These are phyloP conservation scores for Voacanga thouarsii DNA, from an alignment of 257 asterid species.

Conservation along the genomic window DNA sequence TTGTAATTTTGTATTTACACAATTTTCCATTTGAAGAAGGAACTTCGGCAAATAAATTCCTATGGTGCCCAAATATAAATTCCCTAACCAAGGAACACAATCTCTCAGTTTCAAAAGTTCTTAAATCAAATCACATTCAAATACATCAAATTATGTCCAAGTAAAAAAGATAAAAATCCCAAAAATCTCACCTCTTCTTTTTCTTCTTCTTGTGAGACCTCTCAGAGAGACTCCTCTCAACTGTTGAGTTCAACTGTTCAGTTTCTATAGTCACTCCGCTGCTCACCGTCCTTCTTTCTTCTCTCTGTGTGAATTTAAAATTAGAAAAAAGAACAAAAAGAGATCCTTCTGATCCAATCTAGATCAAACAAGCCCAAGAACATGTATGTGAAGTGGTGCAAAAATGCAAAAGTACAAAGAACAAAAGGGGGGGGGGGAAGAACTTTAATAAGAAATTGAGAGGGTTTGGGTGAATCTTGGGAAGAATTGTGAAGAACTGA, in stretches of 20 bases:
- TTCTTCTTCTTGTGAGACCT: slow-evolving; percentile 11
- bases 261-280: slow-evolving; percentile 12
- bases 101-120: too few species aligned
- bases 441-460: slow-evolving; percentile 18
- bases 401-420: slow-evolving; percentile 21
- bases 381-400: slow-evolving; percentile 44
- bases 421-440: slow-evolving; percentile 10
- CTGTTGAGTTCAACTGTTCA: slow-evolving; percentile 27
- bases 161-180: neutral
- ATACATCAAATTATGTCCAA: too few species aligned
- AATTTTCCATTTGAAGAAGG: too few species aligned
- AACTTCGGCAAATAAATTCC: too few species aligned
- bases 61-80: too few species aligned
- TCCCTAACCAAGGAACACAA: too few species aligned
- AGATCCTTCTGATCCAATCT: slow-evolving; percentile 58
- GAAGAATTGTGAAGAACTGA: slow-evolving; percentile 18
- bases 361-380: slow-evolving; percentile 51
- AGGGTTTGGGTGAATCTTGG: slow-evolving; percentile 23
- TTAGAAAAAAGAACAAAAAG: slow-evolving; percentile 17
- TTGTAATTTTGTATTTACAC: too few species aligned
- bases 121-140: too few species aligned
- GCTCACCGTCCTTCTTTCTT: slow-evolving; percentile 11
- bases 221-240: slow-evolving; percentile 16
- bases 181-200: slow-evolving; percentile 37
- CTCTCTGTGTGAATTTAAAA: slow-evolving; percentile 10